Conservation (phyloP, 495 filamentous ascomycete species). For the Aspergillus conjunctus region DNA sequence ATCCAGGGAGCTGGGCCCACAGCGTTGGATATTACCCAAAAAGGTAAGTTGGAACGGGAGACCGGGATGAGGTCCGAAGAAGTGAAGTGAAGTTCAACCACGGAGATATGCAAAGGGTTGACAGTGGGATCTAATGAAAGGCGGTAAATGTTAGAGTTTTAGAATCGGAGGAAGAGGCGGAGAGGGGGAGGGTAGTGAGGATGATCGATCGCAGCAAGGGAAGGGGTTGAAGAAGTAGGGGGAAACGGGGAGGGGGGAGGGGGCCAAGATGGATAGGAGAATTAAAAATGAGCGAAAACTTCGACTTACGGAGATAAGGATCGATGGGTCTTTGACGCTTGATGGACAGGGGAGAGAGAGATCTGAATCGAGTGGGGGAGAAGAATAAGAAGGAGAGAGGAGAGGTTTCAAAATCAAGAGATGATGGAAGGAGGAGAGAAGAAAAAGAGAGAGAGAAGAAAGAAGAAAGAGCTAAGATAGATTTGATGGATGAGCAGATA, state of each 20-base stretch:
- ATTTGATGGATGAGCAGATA: constrained; percentile 19
- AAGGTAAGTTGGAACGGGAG: constrained; percentile 4
- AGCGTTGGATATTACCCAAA: constrained; percentile 15
- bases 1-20: neutral
- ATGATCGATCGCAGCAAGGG: constrained; percentile 21
- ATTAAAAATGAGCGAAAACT: constrained; percentile 14
- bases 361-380: constrained; percentile 5
- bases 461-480: constrained; percentile 16
- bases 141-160: constrained; percentile 13
- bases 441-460: constrained; percentile 11
- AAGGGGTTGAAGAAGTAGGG: constrained; percentile 21
- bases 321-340: too few species aligned
- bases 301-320: constrained; percentile 9
- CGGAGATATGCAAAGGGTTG: neutral
- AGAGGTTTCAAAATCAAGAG: neutral
- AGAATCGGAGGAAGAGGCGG: constrained; percentile 6
- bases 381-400: constrained; percentile 2
- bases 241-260: constrained; percentile 9
- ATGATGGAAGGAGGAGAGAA: constrained; percentile 10
- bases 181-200: constrained; percentile 12
- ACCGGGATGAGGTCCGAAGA: constrained; percentile 6
- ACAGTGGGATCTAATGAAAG: neutral
- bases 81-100: neutral
- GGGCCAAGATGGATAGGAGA: constrained; percentile 20
- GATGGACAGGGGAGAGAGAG: too few species aligned